Evolutionary conservation across 2,329 filamentous ascomycete genomes (phyloP).

Genomic region (Lizonia empirigonia): DNA sequence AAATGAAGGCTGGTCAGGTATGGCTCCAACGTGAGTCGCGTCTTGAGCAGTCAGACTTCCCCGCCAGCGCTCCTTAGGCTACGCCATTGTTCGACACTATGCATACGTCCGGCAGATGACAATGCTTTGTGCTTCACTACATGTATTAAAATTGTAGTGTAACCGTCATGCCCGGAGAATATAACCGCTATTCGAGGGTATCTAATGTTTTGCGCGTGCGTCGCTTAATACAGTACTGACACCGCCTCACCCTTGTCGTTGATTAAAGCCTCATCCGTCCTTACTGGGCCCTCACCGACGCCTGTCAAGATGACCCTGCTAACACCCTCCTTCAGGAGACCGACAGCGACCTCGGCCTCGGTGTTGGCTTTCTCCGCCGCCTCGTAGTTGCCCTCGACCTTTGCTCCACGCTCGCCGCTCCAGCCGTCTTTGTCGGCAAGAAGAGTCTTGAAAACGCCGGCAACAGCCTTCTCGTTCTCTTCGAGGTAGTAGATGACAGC

Average conservation of each 20-base stretch:
- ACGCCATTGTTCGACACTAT: not conserved
- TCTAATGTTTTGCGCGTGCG: constrained; percentile 8
- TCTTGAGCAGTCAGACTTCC: not conserved
- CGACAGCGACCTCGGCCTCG: constrained; percentile 46
- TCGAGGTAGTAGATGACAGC: constrained; percentile 95
- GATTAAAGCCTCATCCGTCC: constrained; percentile 77
- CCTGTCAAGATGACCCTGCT: constrained; percentile 88
- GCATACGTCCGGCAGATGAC: not conserved
- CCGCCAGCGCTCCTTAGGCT: not conserved
- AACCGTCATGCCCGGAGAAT: not conserved
- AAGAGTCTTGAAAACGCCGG: constrained; percentile 76
- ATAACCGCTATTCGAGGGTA: constrained; percentile 12
- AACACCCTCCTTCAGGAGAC: constrained; percentile 73
- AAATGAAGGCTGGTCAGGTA: constrained; percentile 5
- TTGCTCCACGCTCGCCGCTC: constrained; percentile 63
- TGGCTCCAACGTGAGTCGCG: constrained; percentile 6
- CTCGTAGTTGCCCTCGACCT: constrained; percentile 55
- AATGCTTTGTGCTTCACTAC: not conserved
- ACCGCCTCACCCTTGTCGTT: constrained; percentile 59
- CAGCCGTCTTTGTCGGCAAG: constrained; percentile 71
- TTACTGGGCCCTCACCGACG: constrained; percentile 86
- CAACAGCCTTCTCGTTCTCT: constrained; percentile 72
- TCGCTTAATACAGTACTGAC: constrained; percentile 14
- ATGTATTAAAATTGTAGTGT: not conserved
- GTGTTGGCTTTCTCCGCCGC: constrained; percentile 68